Base-by-base conservation (phyloP, 768 basidiomycete genomes). In the Auricularia heimuer region DNA sequence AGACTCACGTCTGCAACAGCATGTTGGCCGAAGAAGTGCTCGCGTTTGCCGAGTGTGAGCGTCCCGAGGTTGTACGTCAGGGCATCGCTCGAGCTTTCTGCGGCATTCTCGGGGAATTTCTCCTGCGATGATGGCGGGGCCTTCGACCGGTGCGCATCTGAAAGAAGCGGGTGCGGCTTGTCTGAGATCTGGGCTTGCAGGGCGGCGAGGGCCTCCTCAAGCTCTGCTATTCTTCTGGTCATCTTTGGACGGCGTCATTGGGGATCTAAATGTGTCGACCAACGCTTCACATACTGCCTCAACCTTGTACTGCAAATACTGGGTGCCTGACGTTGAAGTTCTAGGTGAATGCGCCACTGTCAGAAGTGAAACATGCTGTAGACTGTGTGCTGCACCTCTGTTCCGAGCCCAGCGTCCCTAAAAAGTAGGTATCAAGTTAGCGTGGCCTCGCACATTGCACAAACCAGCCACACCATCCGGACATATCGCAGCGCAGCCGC, bases 131-230 rank as follows among this genome's bases (percentile, higher is more conserved):
- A 18, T 18, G 47, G 47, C 6, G 21, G 47, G 11, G 47, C 47
- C 47, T 51, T 51, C 6, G 18, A 8, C 47, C 11, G 24, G 47
- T 35, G 34, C 29, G 29, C 65, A 12, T 61, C 33, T 3, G 56
- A 24, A n/a, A 88, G 77, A 0, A 89, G 75, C 2, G 87, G 84
- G 70, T 89, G 87, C 4, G 76, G 75, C 54, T 85, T 80, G 6
- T 68, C 67, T 11, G 69, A 68, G 3, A 83, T 76, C 8, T 81
- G 79, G 2, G 82, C 76, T 8, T 81, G 79, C 2, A 82, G 76
- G 37, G 85, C 82, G 3, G 85, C 83, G 10, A 89, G 75, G 0
- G 84, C 85, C 65, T 88, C 87, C 72, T 88, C 87, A 0, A 88
- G 78, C 68, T 87, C 85, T 37, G 85, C 81, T 60, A 89, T 87